Conservation (phyloP, 78 protist genomes). For the Chrysochromulina parva region DNA sequence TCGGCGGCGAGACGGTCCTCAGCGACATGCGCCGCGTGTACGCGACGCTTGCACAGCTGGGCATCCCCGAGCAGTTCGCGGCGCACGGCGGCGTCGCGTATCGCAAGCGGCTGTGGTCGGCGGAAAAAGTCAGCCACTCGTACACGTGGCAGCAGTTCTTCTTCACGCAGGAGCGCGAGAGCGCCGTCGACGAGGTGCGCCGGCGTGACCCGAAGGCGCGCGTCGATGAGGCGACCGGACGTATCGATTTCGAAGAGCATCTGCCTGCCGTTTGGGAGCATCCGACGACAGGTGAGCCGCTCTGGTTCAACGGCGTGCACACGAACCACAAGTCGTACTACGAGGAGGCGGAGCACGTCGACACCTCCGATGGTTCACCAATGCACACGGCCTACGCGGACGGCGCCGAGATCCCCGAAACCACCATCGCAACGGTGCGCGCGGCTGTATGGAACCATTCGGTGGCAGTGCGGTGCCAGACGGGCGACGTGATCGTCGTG, state of each 20-base stretch:
- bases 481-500: background rate
- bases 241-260: background rate
- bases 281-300: background rate
- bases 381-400: background rate
- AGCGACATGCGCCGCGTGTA: background rate
- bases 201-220: background rate
- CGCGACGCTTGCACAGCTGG: background rate
- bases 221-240: background rate
- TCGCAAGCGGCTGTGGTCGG: background rate
- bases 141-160: background rate
- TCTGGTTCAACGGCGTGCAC: background rate
- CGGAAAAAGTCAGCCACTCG: background rate
- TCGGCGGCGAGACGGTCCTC: background rate
- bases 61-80: background rate
- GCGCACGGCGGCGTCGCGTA: background rate
- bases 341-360: background rate
- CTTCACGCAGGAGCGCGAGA: background rate
- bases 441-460: background rate
- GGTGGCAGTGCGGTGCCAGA: background rate
- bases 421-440: background rate
- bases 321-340: background rate
- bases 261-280: background rate
- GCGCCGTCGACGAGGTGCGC: background rate
- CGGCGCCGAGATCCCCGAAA: background rate
- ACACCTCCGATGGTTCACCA: background rate